Conservation (phyloP, 1,139 yeast species). For the Keqinozyma sinolaborantium region DNA sequence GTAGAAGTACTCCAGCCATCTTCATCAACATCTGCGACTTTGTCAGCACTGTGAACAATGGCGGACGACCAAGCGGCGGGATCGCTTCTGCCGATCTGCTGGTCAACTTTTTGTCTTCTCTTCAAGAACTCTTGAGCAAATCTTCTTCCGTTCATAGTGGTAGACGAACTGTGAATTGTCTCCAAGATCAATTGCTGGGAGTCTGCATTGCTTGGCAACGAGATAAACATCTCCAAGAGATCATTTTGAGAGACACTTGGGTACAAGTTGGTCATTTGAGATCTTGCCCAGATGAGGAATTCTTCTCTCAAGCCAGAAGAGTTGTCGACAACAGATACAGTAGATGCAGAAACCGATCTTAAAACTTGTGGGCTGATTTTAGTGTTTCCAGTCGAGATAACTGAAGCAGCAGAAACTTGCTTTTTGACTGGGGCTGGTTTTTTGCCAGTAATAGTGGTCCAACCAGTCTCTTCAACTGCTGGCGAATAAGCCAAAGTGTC, state of each 20-base stretch:
- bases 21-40: constrained; percentile 48
- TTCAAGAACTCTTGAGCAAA: constrained; percentile 88
- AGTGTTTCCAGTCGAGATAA: constrained; percentile 7
- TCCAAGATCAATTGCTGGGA: constrained; percentile 87
- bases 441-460: constrained; percentile 41
- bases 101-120: constrained; percentile 71
- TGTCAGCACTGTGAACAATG: constrained; percentile 45
- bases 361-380: constrained; percentile 41
- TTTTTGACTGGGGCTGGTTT: constrained; percentile 23
- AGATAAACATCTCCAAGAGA: constrained; percentile 73
- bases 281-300: constrained; percentile 81
- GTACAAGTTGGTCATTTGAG: constrained; percentile 68
- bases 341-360: constrained; percentile 42
- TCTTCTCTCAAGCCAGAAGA: constrained; percentile 50
- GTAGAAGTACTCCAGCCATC: constrained; percentile 71
- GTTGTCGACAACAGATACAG: constrained; percentile 22
- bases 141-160: constrained; percentile 92
- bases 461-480: constrained; percentile 30
- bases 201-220: constrained; percentile 68
- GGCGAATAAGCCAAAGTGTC: constrained; percentile 25
- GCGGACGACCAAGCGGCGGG: constrained; percentile 70
- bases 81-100: constrained; percentile 45
- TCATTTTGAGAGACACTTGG: constrained; percentile 74
- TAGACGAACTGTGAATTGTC: constrained; percentile 84
- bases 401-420: constrained; percentile 10